Base-by-base conservation (phyloP, 2,329 filamentous ascomycete species). In the Pyrenophora tritici-repentis region DNA sequence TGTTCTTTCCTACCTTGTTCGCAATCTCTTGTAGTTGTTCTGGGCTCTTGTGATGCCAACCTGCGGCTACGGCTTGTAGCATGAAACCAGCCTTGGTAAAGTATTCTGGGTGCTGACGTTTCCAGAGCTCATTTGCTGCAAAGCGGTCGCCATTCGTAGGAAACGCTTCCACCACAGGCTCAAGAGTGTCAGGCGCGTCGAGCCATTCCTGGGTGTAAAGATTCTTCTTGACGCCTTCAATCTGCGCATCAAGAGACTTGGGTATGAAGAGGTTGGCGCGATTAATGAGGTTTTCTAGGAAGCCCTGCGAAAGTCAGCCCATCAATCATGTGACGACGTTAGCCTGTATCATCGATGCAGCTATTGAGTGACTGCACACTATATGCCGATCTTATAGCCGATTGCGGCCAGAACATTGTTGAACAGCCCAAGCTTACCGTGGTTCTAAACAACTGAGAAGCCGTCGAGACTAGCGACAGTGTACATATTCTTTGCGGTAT, bases 91-190 rank as follows among this genome's bases (percentile, higher is more conserved):
- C 78, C 39, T 78, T 80, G 3, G 82, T 83, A 70, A 91, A 93
- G 5, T 78, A 77, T 1, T 78, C 75, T 1, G 79, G 75, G 50
- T 88, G 80, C 13, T 79, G 75, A 14, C 88, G 81, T 77, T 96
- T 96, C 65, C 78, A 79, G 56, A 95, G 73, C 73, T 96, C 90
- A 59, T 87, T 85, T 0, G 91, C 91, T 20, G 88, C 86, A 66
- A 91, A 93, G 4, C 91, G 86, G 75, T 94, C 88, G 51, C 86
- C 91, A 67, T 93, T 94, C 44, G 80, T 90, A 4, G 81, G 81
- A 71, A 94, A 96, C 7, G 72, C 73, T 32, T 78, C 62, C 49
- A 75, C 68, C 2, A 73, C 68, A 38, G 62, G 69, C 42, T 78
- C 75, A 12, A 69, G 59, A 0, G 58, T 79, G 72, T 93, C 89